Evolutionary conservation across 2,329 filamentous ascomycete species (phyloP), one percentile per base, ranked within the genome.

Genomic region (Coniochaeta sp.): DNA sequence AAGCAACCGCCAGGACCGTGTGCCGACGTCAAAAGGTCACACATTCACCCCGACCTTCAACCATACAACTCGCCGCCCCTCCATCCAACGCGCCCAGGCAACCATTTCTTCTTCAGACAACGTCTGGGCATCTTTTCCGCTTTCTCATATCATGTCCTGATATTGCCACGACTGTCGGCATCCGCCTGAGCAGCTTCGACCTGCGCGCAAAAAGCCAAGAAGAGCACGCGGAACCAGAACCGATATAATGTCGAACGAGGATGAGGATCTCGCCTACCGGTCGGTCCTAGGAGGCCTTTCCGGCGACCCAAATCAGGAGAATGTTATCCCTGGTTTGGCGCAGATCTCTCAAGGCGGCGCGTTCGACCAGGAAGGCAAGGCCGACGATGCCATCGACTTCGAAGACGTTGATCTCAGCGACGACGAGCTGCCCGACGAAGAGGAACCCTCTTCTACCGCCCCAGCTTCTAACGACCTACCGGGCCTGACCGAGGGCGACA

Each of bases 351-450:
- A 32, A 7, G 60, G 57, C 49, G 70, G 69, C 50, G 65, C 75
- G 22, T 79, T 85, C 56, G 83, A 85, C 57, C 76, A 83, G 57
- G 75, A 76, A 6, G 87, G 90, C 66, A 99, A 99, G 69, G 92
- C 91, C 51, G 91, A 91, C 54, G 89, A 97, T 70, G 94, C 94
- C 35, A 73, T 94, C 56, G 94, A 99, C 64, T 99, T 78, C 40
- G 74, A 94, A 55, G 92, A 99, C 64, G 97, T 80, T 61, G 92
- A 99, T 64, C 96, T 80, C 61, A 91, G 97, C 56, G 92, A 97
- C 65, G 91, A 95, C 64, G 91, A 96, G 56, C 77, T 96, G 7
- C 87, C 90, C 10, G 89, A 94, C 6, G 89, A 94, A 56, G 85
- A 89, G 54, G 79, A 84, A 51, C 69, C 67, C 26, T 5, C 9